Conservation (phyloP, 768 basidiomycete genomes). For the Rhodotorula sphaerocarpa region DNA sequence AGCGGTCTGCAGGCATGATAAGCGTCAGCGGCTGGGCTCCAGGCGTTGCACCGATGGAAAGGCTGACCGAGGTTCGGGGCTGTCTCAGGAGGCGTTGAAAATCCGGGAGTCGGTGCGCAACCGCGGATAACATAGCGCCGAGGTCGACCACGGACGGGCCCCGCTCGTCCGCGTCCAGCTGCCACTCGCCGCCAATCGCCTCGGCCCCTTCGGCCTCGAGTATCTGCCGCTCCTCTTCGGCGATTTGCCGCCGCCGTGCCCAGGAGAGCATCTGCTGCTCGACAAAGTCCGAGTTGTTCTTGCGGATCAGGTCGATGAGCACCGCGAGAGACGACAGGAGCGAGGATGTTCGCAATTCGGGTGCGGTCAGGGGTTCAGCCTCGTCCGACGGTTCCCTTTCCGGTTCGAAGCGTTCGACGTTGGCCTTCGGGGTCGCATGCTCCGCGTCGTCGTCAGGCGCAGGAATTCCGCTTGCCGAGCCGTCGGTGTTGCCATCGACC, state of each 20-base stretch:
- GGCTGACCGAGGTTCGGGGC: slow-evolving; percentile 69
- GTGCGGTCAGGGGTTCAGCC: neutral
- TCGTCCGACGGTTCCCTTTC: neutral
- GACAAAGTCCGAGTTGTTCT: slow-evolving; percentile 77
- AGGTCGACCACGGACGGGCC: slow-evolving; percentile 63
- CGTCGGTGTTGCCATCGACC: neutral
- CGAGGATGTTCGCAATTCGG: slow-evolving; percentile 34
- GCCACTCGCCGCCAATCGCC: slow-evolving; percentile 49
- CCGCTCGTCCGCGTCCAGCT: slow-evolving; percentile 29
- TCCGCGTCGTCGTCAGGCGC: neutral
- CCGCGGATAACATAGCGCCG: slow-evolving; percentile 64
- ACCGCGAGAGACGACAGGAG: slow-evolving; percentile 78
- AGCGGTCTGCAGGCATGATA: slow-evolving; percentile 41
- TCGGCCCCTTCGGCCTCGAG: slow-evolving; percentile 70
- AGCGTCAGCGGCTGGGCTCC: neutral
- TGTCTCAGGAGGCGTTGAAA: slow-evolving; percentile 62
- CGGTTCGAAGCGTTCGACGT: neutral
- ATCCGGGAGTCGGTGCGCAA: slow-evolving; percentile 60
- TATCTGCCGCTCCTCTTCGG: slow-evolving; percentile 61
- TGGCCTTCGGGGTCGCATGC: neutral
- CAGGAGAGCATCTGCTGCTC: slow-evolving; percentile 58
- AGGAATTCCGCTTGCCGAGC: neutral
- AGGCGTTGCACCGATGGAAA: neutral
- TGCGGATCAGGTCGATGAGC: slow-evolving; percentile 59
- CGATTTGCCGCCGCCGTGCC: slow-evolving; percentile 39